Evolutionary conservation across 768 basidiomycete genomes (phyloP), one percentile per base, ranked within the genome.

Genomic region (Boletus tylopilopsis): DNA sequence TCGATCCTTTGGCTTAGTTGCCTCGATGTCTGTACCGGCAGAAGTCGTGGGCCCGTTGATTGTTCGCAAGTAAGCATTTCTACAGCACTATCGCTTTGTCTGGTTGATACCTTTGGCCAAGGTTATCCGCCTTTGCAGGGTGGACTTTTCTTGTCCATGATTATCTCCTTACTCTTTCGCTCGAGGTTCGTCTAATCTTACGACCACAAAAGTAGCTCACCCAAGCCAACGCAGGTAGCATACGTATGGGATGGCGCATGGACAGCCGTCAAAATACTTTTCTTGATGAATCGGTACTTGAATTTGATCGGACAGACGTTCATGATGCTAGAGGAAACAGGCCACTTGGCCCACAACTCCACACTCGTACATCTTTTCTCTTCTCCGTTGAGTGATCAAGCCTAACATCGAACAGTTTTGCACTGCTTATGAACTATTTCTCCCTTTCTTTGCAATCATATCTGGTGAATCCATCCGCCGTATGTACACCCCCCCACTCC

Each of bases 121-220:
- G 63, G 38, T 1, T 25, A 2, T 37, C 34, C 29, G 42, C 54
- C 21, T 27, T 63, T 38, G 41, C 58, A 38, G 66, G 64, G 19
- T 35, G 40, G 21, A 40, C 62, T 16, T 32, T 67, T 3, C 62
- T 66, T 6, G 33, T 57, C 7, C 64, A 65, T 18, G 64, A 66
- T 30, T 58, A 64, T 45, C 12, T 67, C 39, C 41, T 66, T 1
- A 68, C 67, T 16, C 6, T 66, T 34, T 24, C 47, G 12, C 52
- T 62, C 47, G 67, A 68, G 51, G 64, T 62, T 25, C 11, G 58
- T 56, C 9, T 41, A 11, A 12, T 22, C 5, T 16, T 10, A 18
- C 23, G 6, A 6, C 16, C 18, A 4, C 15, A 5, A 8, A n/a
- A 18, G 13, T 1, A 24, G 21, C 19, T 15, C 35, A 11, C 16